Base-by-base conservation (phyloP, 2,329 filamentous ascomycete species). In the Phialemoniopsis sp. region DNA sequence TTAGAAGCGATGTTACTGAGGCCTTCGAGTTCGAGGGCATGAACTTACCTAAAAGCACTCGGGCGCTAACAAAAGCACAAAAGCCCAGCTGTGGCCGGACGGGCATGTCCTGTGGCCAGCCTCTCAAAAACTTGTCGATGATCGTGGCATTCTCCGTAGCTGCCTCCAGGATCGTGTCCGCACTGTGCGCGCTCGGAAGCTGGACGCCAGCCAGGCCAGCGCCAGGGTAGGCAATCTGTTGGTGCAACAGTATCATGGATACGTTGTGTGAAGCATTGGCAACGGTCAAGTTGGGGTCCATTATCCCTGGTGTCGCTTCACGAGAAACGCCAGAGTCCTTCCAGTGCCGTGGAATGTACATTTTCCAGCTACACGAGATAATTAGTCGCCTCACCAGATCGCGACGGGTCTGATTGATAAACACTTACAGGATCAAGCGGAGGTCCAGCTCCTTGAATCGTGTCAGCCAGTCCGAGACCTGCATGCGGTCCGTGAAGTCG, bases 241-340 rank as follows among this genome's bases (percentile, higher is more conserved):
- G 70, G 39, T 73, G 70, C 0, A 74, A 50, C 0, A 73, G 52
- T 16, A 74, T 70, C 55, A 72, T 70, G 1, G 68, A 69, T 0
- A 67, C 64, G 39, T 73, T 73, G 34, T 73, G 70, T 0, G 67
- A 73, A 8, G 70, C 57, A 26, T 74, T 68, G 0, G 70, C 69
- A 1, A 73, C 48, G 0, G 70, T 72, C n/a, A 73, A 51, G 33
- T 73, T 74, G 0, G 70, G 70, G 36, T 74, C 70, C 57, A 70
- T 70, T n/a, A n/a, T n/a, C n/a, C 8, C 51, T 55, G 26, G 53
- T 50, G 30, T n/a, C n/a, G n/a, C n/a, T n/a, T n/a, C n/a, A n/a
- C n/a, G n/a, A n/a, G n/a, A n/a, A n/a, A n/a, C n/a, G n/a, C n/a
- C n/a, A n/a, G n/a, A n/a, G n/a, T 48, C 49, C 14, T 44, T 32